Evolutionary conservation across 1,139 yeast genomes (phyloP).

Genomic region (Candida smagusa): DNA sequence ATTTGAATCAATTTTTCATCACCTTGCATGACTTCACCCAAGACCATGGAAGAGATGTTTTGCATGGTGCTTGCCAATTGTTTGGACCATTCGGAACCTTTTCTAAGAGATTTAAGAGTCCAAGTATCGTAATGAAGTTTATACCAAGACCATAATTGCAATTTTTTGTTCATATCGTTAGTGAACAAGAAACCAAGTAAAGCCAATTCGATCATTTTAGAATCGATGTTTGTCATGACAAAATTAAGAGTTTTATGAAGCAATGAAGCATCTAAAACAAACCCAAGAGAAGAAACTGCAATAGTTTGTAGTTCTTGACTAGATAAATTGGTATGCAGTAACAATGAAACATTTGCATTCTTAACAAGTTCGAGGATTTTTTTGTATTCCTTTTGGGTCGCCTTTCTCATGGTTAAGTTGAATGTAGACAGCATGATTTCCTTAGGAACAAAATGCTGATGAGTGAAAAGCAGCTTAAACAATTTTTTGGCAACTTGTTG

Average conservation of each 20-base stretch:
- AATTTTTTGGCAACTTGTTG: slow-evolving; percentile 33
- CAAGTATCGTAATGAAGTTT: slow-evolving; percentile 48
- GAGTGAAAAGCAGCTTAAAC: slow-evolving; percentile 47
- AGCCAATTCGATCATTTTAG: slow-evolving; percentile 51
- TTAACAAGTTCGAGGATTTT: slow-evolving; percentile 51
- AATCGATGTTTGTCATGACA: slow-evolving; percentile 52
- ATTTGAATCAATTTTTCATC: slow-evolving; percentile 23
- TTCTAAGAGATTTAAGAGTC: slow-evolving; percentile 41
- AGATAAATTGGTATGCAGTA: slow-evolving; percentile 30
- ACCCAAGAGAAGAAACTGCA: slow-evolving; percentile 54
- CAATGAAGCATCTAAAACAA: slow-evolving; percentile 41
- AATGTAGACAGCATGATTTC: slow-evolving; percentile 37
- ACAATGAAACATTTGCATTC: slow-evolving; percentile 38
- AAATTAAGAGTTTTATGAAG: slow-evolving; percentile 53
- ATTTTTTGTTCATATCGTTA: slow-evolving; percentile 12
- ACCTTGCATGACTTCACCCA: slow-evolving; percentile 41
- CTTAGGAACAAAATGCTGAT: slow-evolving; percentile 46
- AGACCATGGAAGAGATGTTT: slow-evolving; percentile 39
- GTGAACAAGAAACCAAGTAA: slow-evolving; percentile 47
- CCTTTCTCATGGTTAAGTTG: slow-evolving; percentile 31
- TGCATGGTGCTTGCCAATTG: slow-evolving; percentile 38
- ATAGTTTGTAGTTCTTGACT: slow-evolving; percentile 45
- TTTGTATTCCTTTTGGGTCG: slow-evolving; percentile 52
- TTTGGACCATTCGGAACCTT: slow-evolving; percentile 42
- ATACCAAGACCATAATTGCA: slow-evolving; percentile 55